A percentile compares a stretch with the other conserved stretches of the same genome.
Conservation (phyloP, 768 basidiomycete genomes). For the Termitomyces sp. region DNA sequence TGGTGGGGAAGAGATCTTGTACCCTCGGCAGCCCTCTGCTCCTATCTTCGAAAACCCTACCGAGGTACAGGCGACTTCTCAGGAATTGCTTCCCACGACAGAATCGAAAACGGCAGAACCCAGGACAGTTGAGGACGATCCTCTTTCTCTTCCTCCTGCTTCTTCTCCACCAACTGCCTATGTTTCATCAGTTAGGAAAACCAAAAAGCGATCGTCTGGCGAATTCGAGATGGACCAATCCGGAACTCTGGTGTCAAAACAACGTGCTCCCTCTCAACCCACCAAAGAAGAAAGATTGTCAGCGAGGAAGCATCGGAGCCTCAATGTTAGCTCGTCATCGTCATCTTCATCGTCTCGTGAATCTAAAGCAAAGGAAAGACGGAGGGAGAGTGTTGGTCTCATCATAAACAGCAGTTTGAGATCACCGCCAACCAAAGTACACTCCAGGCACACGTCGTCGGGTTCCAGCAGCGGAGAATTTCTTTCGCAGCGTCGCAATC, state of each 20-base stretch:
- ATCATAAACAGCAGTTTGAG: conserved; percentile 35
- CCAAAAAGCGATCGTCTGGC: conserved; percentile 74
- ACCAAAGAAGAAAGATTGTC: conserved; percentile 45
- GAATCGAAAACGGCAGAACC: conserved; percentile 25
- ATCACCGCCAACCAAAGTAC: conserved; percentile 30
- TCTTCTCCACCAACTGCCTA: conserved; percentile 68
- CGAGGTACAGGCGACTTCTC: conserved; percentile 14
- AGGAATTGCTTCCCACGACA: conserved; percentile 19
- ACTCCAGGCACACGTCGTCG: conserved; percentile 62
- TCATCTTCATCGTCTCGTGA: conserved; percentile 28
- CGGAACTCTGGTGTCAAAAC: conserved; percentile 54
- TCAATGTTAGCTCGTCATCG: conserved; percentile 47
- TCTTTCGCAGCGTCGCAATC: conserved; percentile 50
- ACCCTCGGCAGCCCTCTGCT: conserved; percentile 55
- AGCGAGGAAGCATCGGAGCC: conserved; percentile 66
- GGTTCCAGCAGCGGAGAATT: conserved; percentile 54
- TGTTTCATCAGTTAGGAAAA: conserved; percentile 41
- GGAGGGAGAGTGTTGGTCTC: conserved; percentile 46
- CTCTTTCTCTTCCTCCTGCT: conserved; percentile 8
- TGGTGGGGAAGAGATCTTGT: conserved; percentile 86
- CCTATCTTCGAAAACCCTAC: conserved; percentile 23
- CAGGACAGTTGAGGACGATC: conserved; percentile 21
- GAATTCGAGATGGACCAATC: conserved; percentile 78
- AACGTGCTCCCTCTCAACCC: conserved; percentile 28
- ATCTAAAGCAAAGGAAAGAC: conserved; percentile 45